These are phyloP conservation scores for Paxillus rubicundulus DNA, from an alignment of 768 basidiomycete species.

Conservation along the genomic window DNA sequence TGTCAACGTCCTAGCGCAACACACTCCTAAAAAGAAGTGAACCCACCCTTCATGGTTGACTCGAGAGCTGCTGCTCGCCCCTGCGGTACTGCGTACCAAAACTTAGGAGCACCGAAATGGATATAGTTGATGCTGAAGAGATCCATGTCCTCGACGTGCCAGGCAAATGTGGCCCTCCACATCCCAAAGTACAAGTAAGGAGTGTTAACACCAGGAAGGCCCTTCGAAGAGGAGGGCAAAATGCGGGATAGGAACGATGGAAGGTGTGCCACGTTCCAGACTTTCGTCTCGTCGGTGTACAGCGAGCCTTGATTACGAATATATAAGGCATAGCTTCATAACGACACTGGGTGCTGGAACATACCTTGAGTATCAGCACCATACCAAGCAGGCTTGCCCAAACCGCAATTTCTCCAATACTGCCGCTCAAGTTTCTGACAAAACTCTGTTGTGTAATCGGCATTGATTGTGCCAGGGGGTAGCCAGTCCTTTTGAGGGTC, in stretches of 20 bases:
- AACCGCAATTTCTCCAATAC: slow-evolving; percentile 89
- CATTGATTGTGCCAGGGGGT: slow-evolving; percentile 63
- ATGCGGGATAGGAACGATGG: slow-evolving; percentile 83
- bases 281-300: slow-evolving; percentile 69
- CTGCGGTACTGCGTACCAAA: slow-evolving; percentile 97
- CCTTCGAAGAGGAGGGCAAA: slow-evolving; percentile 60
- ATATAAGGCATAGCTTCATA: not conserved
- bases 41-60: slow-evolving; percentile 79
- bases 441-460: slow-evolving; percentile 86
- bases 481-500: slow-evolving; percentile 77
- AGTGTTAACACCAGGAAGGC: slow-evolving; percentile 92
- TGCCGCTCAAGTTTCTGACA: slow-evolving; percentile 84
- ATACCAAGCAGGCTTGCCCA: slow-evolving; percentile 94
- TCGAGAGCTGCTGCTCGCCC: slow-evolving; percentile 81
- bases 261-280: slow-evolving; percentile 94
- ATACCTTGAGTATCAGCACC: slow-evolving; percentile 92
- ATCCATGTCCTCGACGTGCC: slow-evolving; percentile 99
- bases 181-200: slow-evolving; percentile 99
- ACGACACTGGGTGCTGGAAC: slow-evolving; percentile 17
- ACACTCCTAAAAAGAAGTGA: not conserved
- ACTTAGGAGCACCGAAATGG: slow-evolving; percentile 95
- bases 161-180: slow-evolving; percentile 98
- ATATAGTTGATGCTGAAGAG: slow-evolving; percentile 99
- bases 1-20: slow-evolving; percentile 4
- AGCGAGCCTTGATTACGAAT: slow-evolving; percentile 48